Percentiles rank a stretch among this genome's conserved stretches.
phyloP scores from a whole-genome alignment of 306 rosid genomes.

The Citrullus colocynthis region DNA sequence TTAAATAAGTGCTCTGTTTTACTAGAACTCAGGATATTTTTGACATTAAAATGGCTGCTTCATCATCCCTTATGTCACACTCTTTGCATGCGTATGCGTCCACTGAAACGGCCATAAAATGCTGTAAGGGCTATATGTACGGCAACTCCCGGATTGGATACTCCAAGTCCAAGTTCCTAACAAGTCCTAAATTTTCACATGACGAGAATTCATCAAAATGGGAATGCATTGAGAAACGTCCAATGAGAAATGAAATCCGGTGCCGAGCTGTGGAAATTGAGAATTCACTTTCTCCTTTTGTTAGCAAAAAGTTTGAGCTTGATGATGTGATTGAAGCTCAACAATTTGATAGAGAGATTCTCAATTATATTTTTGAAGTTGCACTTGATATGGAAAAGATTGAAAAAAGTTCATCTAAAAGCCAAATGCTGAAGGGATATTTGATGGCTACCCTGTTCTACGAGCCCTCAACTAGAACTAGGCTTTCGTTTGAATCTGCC shows the following conservation, averaged over 20 bases:
- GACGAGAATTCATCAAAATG: conserved; percentile 17
- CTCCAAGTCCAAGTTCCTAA: conserved; percentile 3
- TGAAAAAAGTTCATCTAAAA: conserved; percentile 56
- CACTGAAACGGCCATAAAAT: conserved; percentile 14
- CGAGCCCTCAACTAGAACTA: conserved; percentile 86
- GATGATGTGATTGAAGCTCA: conserved; percentile 84
- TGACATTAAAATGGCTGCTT: conserved; percentile 36
- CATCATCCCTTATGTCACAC: conserved; percentile 35
- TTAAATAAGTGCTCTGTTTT: neutral
- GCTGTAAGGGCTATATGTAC: conserved; percentile 12
- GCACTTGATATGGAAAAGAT: conserved; percentile 69
- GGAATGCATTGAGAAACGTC: conserved; percentile 6
- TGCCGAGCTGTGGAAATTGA: conserved; percentile 32
- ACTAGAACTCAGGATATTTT: neutral
- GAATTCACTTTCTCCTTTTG: conserved; percentile 22
- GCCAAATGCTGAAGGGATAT: conserved; percentile 71
- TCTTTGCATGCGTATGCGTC: conserved; percentile 28
- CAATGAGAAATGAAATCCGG: conserved; percentile 14
- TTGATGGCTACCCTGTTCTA: conserved; percentile 91
- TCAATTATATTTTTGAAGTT: conserved; percentile 55
- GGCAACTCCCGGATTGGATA: conserved; percentile 9
- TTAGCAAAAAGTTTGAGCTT: conserved; percentile 52
- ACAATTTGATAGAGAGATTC: conserved; percentile 63
- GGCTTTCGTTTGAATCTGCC: conserved; percentile 93
- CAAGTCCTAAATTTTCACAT: conserved; percentile 11